These are phyloP conservation scores for Knufia fluminis DNA, from an alignment of 2,329 filamentous ascomycete species.

Conservation along the genomic window DNA sequence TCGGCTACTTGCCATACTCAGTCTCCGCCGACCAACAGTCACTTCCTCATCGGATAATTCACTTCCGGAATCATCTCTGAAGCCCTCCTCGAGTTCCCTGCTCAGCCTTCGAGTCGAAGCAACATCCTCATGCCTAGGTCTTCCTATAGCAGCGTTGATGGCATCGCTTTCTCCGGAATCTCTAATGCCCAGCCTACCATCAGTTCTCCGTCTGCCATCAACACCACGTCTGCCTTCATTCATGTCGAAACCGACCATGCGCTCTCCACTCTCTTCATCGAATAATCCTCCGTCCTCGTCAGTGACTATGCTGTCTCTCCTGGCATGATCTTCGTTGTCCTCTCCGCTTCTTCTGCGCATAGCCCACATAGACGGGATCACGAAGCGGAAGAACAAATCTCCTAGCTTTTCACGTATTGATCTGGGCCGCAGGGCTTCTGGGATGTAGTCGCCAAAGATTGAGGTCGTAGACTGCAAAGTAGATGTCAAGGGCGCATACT, in stretches of 20 bases:
- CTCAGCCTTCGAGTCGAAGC: slow-evolving; percentile 56
- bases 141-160: slow-evolving; percentile 25
- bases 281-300: slow-evolving; percentile 50
- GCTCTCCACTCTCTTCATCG: slow-evolving; percentile 59
- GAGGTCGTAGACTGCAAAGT: slow-evolving; percentile 31
- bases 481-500: slow-evolving; percentile 42
- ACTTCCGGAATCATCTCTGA: slow-evolving; percentile 50
- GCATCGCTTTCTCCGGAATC: slow-evolving; percentile 5
- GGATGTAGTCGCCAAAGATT: slow-evolving; percentile 34
- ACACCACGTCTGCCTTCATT: slow-evolving; percentile 27
- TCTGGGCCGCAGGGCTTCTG: slow-evolving; percentile 15
- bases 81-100: slow-evolving; percentile 68
- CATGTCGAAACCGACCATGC: slow-evolving; percentile 45
- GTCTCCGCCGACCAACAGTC: slow-evolving; percentile 5
- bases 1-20: slow-evolving; percentile 3
- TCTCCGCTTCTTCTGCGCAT: slow-evolving; percentile 23
- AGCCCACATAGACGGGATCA: slow-evolving; percentile 37
- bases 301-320: slow-evolving; percentile 26
- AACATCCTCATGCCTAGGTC: background rate
- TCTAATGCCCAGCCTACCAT: slow-evolving; percentile 6
- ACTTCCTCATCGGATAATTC: slow-evolving; percentile 50
- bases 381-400: slow-evolving; percentile 34
- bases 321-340: slow-evolving; percentile 33
- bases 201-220: background rate
- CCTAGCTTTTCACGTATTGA: slow-evolving; percentile 34